Base-by-base conservation (phyloP, 1,284 basidiomycete species). In the Puccinia horiana region DNA sequence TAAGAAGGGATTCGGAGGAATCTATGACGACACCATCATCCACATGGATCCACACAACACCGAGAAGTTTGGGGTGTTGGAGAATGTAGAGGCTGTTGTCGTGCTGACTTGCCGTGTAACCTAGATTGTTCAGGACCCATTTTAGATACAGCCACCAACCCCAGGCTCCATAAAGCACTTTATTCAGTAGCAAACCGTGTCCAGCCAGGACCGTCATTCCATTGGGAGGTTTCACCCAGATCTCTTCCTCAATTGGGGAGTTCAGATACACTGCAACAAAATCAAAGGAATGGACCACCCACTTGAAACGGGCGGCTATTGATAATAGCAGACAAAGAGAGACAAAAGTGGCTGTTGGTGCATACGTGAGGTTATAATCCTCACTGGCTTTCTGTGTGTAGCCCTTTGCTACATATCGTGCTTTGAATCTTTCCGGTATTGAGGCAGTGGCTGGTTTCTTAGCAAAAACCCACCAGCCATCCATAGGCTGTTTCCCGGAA, bases 361-460 rank as follows among this genome's bases (percentile, higher is more conserved):
- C 76, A 40, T 70, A 79, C 23, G 76, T 79, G 9, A 54, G 49
- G 6, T 20, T 9, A 54, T 56, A 79, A 29, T 79, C 76, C 4
- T 20, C 47, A 32, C 63, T 49, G 6, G 29, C 18, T 9, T 37
- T 8, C 16, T 79, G 76, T 1, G 29, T 40, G 52, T 35, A 69
- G 8, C 76, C 76, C 42, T 70, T 67, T 16, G 76, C 76, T 2
- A 79, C 44, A 29, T 37, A 69, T 1, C 76, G 26, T 11, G 76
- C 76, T 20, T 79, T 79, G 77, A 26, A 83, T 74, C 83, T 79
- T 76, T 2, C 79, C n/a, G 14, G 42, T 18, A 0, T 73, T 56
- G 14, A 47, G 44, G 1, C 0, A 9, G 4, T 18, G 18, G 11
- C 20, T 4, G 20, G 11, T 20, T 52, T 52, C 18, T 42, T 47